Conservation (phyloP, 345 rosid species). For the Citrus mangshanensis region DNA sequence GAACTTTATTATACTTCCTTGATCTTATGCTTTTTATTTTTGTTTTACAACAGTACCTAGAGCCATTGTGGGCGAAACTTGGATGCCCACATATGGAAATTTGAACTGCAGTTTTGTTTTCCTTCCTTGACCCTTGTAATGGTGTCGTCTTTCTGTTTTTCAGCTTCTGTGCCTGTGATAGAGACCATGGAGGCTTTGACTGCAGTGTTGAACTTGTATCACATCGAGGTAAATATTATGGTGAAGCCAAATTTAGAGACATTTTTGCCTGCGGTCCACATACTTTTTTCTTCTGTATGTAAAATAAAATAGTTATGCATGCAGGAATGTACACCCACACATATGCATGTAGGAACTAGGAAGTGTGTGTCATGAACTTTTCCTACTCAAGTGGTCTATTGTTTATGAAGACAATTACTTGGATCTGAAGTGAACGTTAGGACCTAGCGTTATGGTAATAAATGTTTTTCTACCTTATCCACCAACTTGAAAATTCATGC, state of each 20-base stretch:
- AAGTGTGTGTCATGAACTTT: background rate
- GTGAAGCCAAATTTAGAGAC: background rate
- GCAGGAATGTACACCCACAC: no score
- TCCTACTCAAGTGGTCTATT: background rate
- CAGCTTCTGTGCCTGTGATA: constrained; percentile 90
- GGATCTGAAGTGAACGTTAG: background rate
- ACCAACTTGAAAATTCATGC: constrained; percentile 31
- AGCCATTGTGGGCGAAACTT: background rate
- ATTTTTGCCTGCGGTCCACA: background rate
- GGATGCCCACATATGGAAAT: constrained; percentile 3
- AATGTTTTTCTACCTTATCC: constrained; percentile 14
- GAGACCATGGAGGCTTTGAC: constrained; percentile 94
- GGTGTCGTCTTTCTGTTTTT: constrained; percentile 27
- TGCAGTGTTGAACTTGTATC: constrained; percentile 82
- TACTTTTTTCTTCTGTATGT: no score
- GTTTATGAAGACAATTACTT: background rate
- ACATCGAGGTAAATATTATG: constrained; percentile 45
- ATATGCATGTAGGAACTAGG: no score
- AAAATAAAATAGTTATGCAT: no score
- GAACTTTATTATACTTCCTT: background rate
- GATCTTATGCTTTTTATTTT: constrained; percentile 2
- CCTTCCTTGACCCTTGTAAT: background rate
- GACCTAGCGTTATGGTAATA: constrained; percentile 3
- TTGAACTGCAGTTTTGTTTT: constrained; percentile 2
- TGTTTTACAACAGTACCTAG: background rate